A percentile compares a stretch with the other conserved stretches of the same genome.
phyloP scores from a whole-genome alignment of 208 protist species.

The Acanthamoeba castellanii region DNA sequence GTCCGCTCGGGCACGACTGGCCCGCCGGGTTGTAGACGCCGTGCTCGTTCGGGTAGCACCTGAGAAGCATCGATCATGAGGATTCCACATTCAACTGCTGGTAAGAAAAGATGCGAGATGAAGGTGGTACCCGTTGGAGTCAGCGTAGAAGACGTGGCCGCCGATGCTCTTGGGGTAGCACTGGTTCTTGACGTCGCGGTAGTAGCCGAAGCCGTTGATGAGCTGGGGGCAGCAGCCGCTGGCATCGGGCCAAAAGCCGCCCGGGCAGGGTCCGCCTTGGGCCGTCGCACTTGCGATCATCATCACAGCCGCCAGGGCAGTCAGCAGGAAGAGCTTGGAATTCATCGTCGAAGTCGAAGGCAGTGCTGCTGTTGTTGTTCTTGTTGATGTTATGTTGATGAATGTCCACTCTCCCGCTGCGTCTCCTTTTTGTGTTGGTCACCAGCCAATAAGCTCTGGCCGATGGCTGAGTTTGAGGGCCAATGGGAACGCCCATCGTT shows the following conservation, averaged over 20 bases:
- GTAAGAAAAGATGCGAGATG: not conserved
- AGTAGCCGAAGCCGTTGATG: constrained; percentile 44
- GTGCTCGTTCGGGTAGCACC: not conserved
- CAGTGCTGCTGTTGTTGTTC: not conserved
- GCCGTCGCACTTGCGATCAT: not conserved
- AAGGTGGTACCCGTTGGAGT: not conserved
- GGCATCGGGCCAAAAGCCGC: constrained; percentile 45
- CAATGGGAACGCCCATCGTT: not conserved
- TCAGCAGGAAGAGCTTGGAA: not conserved
- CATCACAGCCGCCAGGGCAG: not conserved
- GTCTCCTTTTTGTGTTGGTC: not conserved
- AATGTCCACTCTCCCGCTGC: not conserved
- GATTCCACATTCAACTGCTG: too few relatives aligned
- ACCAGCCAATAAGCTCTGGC: not conserved
- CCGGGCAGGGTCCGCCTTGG: not conserved
- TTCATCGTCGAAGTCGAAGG: not conserved
- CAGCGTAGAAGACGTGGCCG: constrained; percentile 1
- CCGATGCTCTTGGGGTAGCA: not conserved
- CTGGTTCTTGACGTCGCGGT: constrained; percentile 32
- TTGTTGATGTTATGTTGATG: not conserved
- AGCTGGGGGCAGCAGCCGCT: constrained; percentile 2
- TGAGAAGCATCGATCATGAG: not conserved
- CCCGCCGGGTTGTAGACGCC: not conserved
- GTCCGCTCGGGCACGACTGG: not conserved
- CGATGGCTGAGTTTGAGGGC: not conserved